Evolutionary conservation across 2,329 filamentous ascomycete species (phyloP).

Genomic region (Sclerotinia subarctica): DNA sequence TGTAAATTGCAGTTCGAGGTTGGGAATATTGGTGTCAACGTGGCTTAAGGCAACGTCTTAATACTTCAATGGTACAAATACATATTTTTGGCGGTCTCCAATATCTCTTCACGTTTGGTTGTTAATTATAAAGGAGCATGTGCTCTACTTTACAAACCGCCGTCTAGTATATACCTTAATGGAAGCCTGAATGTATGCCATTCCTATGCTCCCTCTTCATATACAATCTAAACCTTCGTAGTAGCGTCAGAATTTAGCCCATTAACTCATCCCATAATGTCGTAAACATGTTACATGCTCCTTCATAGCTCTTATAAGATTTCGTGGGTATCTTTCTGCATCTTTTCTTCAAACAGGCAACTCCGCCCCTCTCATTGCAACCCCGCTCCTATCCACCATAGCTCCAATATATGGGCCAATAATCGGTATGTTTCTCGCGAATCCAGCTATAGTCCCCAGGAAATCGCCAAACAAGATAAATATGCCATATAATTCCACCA

Average conservation of each 20-base stretch:
- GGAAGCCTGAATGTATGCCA: neutral
- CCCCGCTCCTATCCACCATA: slow-evolving; percentile 66
- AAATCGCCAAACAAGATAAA: slow-evolving; percentile 95
- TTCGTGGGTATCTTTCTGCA: neutral
- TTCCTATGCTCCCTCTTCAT: slow-evolving; percentile 1
- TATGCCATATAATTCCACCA: slow-evolving; percentile 89
- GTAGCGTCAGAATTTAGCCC: neutral
- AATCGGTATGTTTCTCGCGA: slow-evolving; percentile 79
- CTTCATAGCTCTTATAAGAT: slow-evolving; percentile 2
- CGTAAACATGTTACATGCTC: neutral
- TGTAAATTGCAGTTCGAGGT: slow-evolving; percentile 16
- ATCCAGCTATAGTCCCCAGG: slow-evolving; percentile 84
- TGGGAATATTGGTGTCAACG: slow-evolving; percentile 1
- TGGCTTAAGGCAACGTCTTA: slow-evolving; percentile 1
- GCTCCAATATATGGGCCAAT: slow-evolving; percentile 82
- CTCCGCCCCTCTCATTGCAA: slow-evolving; percentile 70
- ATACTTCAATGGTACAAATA: slow-evolving; percentile 7
- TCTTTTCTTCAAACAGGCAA: slow-evolving; percentile 61
- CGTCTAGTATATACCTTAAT: slow-evolving; percentile 12
- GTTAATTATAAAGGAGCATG: slow-evolving; percentile 22
- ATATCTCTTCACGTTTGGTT: slow-evolving; percentile 16
- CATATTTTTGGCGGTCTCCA: neutral
- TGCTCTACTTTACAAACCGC: slow-evolving; percentile 22
- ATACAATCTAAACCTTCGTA: slow-evolving; percentile 1
- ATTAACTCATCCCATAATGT: neutral